Evolutionary conservation across 352 stramenopile genomes (phyloP), one percentile per base, ranked within the genome.

Genomic region (Thraustochytrium aureum): DNA sequence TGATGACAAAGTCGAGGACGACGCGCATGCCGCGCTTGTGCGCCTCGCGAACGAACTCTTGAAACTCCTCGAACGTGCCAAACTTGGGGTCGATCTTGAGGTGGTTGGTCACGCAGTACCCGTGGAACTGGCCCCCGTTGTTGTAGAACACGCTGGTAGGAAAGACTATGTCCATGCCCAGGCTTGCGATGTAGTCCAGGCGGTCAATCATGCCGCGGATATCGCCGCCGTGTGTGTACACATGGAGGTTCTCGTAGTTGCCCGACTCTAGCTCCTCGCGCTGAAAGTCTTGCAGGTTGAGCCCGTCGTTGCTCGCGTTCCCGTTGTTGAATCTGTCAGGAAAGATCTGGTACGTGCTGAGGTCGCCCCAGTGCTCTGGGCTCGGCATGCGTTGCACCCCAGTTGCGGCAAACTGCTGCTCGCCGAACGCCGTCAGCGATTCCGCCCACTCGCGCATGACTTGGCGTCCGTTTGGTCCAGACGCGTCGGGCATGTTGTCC

Each of bases 1-100:
- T 84, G 26, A 20, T 42, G 7, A 84, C 81, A 26, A 84, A 73
- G 50, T 84, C 81, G 10, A 84, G 26, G 42, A 84, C 69, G 41
- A 82, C 74, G 38, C 32, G 72, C 2, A 84, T 69, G 62, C 59
- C 81, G 22, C 22, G 30, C 4, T n/a, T 56, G 42, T 84, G 74
- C 35, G 35, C 42, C 6, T 12, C 61, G 3, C n/a, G 12, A 2
- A 84, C 47, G 26, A 84, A 35, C 32, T 10, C 54, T 39, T 82
- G 3, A 26, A 84, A 52, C 30, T 84, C 81, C 20, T 32, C 52
- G 6, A 50, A n/a, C 2, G 61, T 67, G 39, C 81, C 81, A 82
- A 84, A 84, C 10, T 38, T 32, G 26, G 56, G 56, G 56, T 64
- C 56, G 10, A 64, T 26, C 35, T 64, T n/a, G 56, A 64, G 56